Evolutionary conservation across 768 basidiomycete species (phyloP).

Genomic region (Russula compacta): DNA sequence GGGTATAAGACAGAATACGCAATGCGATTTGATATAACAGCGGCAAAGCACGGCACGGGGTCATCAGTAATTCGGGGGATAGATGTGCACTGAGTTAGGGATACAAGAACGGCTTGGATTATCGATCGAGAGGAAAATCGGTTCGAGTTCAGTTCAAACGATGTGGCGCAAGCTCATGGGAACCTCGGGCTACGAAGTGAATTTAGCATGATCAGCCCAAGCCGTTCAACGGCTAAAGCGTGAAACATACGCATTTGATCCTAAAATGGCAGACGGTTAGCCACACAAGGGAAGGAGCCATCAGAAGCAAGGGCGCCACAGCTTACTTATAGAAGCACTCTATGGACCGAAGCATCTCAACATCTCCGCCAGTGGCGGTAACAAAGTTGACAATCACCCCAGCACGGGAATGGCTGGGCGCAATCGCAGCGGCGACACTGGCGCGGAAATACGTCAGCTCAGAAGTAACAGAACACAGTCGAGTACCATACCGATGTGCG

Average conservation of each 20-base stretch:
- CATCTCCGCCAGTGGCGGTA: constrained; percentile 94
- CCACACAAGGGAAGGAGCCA: not conserved
- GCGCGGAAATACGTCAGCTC: constrained; percentile 1
- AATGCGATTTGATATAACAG: constrained; percentile 41
- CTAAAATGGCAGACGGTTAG: constrained; percentile 18
- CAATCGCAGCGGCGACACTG: constrained; percentile 81
- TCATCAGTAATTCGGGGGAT: constrained; percentile 19
- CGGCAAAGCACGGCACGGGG: constrained; percentile 26
- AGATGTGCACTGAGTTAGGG: constrained; percentile 50
- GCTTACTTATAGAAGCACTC: constrained; percentile 95
- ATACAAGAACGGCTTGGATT: constrained; percentile 62
- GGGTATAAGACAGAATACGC: constrained; percentile 61
- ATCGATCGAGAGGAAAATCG: constrained; percentile 26
- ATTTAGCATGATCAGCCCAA: constrained; percentile 18
- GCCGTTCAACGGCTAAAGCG: not conserved
- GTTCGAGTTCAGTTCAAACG: constrained; percentile 56
- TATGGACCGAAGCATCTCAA: constrained; percentile 96
- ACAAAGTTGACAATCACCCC: constrained; percentile 96
- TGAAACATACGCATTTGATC: constrained; percentile 69
- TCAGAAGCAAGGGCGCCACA: not conserved
- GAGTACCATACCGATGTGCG: constrained; percentile 64
- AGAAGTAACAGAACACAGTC: constrained; percentile 4
- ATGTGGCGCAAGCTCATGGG: constrained; percentile 85
- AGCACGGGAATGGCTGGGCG: constrained; percentile 75
- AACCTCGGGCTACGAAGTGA: constrained; percentile 65